phyloP scores from a whole-genome alignment of 495 filamentous ascomycete genomes.

The Darksidea phi region DNA sequence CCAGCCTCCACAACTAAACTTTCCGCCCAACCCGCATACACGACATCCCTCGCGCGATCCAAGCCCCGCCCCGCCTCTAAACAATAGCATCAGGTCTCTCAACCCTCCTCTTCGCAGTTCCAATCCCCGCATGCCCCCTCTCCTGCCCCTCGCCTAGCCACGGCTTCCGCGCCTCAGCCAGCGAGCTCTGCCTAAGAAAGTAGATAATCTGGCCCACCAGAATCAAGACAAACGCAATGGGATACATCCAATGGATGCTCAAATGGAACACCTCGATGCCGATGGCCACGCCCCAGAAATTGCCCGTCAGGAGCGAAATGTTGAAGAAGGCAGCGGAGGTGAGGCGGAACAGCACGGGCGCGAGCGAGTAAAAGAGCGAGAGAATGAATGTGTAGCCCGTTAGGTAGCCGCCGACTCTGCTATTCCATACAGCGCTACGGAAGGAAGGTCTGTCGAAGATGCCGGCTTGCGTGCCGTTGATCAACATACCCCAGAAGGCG shows the following conservation, averaged over 20 bases:
- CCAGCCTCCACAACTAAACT: no score
- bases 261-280: constrained; percentile 82
- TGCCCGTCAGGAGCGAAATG: constrained; percentile 87
- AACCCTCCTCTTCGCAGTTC: constrained; percentile 82
- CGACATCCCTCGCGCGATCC: no score
- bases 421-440: constrained; percentile 63
- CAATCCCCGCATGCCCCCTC: constrained; percentile 73
- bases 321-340: constrained; percentile 93
- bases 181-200: constrained; percentile 68
- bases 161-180: constrained; percentile 92
- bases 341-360: constrained; percentile 83
- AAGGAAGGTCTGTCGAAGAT: constrained; percentile 86
- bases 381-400: constrained; percentile 83
- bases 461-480: constrained; percentile 84
- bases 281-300: constrained; percentile 95
- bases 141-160: constrained; percentile 90
- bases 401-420: constrained; percentile 72
- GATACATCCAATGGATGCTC: constrained; percentile 84
- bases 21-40: no score
- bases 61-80: background rate
- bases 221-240: constrained; percentile 90
- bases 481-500: constrained; percentile 81
- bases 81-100: constrained; percentile 45
- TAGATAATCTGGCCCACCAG: constrained; percentile 80
- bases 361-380: constrained; percentile 77